Percentiles rank a stretch among this genome's conserved stretches.
phyloP scores from a whole-genome alignment of 345 rosid species.

The Citrus medica region DNA sequence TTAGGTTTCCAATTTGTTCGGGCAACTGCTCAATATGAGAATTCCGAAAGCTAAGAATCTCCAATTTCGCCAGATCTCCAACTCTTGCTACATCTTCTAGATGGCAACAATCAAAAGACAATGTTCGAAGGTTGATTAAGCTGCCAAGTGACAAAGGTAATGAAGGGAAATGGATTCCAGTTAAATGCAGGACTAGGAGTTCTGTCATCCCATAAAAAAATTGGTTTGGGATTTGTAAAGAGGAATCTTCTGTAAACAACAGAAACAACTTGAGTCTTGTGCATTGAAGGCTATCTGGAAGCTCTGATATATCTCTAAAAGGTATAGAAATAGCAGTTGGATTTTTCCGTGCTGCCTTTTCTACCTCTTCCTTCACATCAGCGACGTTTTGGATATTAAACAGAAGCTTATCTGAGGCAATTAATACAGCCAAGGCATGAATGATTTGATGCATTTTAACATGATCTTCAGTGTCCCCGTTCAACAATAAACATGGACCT shows the following conservation, averaged over 20 bases:
- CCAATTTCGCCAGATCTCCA: neutral
- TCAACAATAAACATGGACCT: neutral
- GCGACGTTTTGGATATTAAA: neutral
- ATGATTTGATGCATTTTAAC: constrained; percentile 25
- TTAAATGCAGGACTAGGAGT: constrained; percentile 16
- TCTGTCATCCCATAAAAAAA: neutral
- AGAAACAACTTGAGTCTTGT: neutral
- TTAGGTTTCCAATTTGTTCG: neutral
- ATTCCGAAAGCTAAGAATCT: neutral
- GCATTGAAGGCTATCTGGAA: neutral
- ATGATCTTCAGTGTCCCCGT: neutral
- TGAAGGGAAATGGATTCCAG: neutral
- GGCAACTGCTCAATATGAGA: constrained; percentile 11
- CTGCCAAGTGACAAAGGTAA: constrained; percentile 14
- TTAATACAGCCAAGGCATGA: neutral
- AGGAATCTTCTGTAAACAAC: neutral
- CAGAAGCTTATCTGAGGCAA: constrained; percentile 7
- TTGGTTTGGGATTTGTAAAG: neutral
- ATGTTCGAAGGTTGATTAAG: constrained; percentile 4
- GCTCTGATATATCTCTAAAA: neutral
- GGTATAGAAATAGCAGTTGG: neutral
- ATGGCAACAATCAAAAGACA: neutral
- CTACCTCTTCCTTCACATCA: neutral
- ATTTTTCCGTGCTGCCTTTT: neutral
- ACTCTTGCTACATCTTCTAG: neutral